Base-by-base conservation (phyloP, 2,329 filamentous ascomycete species). In the Sarocladiaceae sp. region DNA sequence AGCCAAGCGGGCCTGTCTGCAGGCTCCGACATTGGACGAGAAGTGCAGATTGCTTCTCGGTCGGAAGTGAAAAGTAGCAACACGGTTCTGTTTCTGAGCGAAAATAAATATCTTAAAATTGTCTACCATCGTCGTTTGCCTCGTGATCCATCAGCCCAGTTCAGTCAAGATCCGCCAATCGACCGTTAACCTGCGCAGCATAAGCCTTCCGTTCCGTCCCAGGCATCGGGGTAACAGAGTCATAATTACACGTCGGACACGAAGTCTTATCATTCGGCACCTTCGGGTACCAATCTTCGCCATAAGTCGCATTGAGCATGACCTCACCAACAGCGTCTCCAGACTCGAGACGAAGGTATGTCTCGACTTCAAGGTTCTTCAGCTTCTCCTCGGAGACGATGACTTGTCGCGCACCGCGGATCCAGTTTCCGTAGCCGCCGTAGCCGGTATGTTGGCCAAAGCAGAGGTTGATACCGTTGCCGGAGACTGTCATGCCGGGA, bases 361-460 rank as follows among this genome's bases (percentile, higher is more conserved):
- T 85, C 29, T 83, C 73, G 0, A 81, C 65, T 33, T 73, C 71
- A 18, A 67, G 57, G 3, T 66, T 56, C 5, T 59, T 59, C 15
- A 81, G 59, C 20, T 64, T 64, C 1, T 68, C 61, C 36, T 78
- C 68, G 2, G 72, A 66, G 1, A 86, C 57, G 2, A 72, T 58
- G 12, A 87, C 66, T 57, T 85, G 78, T 1, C 83, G 71, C 4
- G 76, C 74, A 1, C 85, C 86, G 0, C 85, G 77, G 10, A 77
- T 76, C 79, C 80, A 87, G 42, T 73, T 71, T 0, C 84, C 82
- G 58, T 89, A 89, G 0, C 86, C 86, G 0, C 85, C 86, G 52
- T 88, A 88, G 0, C 86, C 86, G 0, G 82, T 78, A 57, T 86
- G 84, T 57, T 86, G 80, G 4, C 83, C 82, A 59, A 85, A 87